Base-by-base conservation (phyloP, 2,329 filamentous ascomycete genomes). In the Penicillium sp. region DNA sequence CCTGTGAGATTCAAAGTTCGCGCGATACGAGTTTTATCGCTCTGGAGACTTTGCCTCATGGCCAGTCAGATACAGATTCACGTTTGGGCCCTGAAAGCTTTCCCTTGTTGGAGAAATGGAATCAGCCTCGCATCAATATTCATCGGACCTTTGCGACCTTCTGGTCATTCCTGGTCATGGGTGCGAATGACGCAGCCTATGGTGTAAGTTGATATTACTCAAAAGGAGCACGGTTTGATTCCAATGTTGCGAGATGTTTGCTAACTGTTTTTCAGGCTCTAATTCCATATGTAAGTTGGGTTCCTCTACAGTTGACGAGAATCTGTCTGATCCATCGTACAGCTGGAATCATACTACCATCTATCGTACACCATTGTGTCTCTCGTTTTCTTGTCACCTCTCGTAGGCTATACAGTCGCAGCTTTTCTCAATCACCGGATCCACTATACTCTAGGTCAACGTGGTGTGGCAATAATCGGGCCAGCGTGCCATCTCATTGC, bases 391-490 rank as follows among this genome's bases (percentile, higher is more conserved):
- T 69, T 77, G 13, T 69, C 73, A 7, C 74, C 74, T 0, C 67
- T 76, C 24, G 63, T 69, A 2, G 74, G 74, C 5, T 77, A 76
- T 59, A 72, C 70, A 9, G 50, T 68, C 3, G 70, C 74, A 1
- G 73, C 74, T 3, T 54, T 76, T n/a, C 55, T 73, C 24, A 75
- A 74, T 51, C 71, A 75, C 49, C 53, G 52, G 15, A 64, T 76
- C 35, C 74, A 76, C 58, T 55, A 61, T 19, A 56, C 48, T 3
- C 45, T 71, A 24, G 87, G 87, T 32, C 85, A 87, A 61, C 77
- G 84, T 15, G 87, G 87, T 9, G 77, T 89, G 9, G 84, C 85
- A 10, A 61, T 87, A 44, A 64, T 88, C 5, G 82, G 76, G 0
- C 82, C 85, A 0, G 51, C 64, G 69, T 70, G 67, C 45, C 69